Evolutionary conservation across 345 rosid genomes (phyloP).

Genomic region (Linum lewisii): DNA sequence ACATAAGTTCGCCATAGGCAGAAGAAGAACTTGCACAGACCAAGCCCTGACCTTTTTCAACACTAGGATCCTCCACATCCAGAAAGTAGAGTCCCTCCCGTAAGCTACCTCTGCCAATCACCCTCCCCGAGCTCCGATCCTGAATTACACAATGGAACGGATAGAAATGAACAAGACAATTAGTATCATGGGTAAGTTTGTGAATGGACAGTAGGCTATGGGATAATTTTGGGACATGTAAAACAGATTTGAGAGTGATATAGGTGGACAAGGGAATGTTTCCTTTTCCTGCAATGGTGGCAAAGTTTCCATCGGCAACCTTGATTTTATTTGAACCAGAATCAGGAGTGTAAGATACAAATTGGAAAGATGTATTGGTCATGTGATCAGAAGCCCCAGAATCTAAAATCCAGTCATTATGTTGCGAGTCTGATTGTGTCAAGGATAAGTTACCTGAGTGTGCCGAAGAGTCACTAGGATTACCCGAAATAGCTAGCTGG

Average conservation of each 20-base stretch:
- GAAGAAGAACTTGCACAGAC: background rate
- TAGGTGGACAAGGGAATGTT: background rate
- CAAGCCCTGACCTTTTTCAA: background rate
- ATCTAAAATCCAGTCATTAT: too few species aligned
- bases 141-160: background rate
- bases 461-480: too few species aligned
- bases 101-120: slow-evolving; percentile 7
- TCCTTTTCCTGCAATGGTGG: too few species aligned
- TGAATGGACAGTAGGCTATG: background rate
- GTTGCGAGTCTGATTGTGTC: too few species aligned
- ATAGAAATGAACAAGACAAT: background rate
- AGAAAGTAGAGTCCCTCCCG: background rate
- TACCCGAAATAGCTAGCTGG: too few species aligned
- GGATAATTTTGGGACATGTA: background rate
- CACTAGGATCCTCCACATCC: background rate
- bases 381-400: too few species aligned
- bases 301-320: too few species aligned
- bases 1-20: background rate
- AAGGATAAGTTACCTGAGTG: too few species aligned
- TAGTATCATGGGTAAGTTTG: background rate
- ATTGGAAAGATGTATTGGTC: too few species aligned
- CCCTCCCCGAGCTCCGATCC: background rate
- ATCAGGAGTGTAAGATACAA: too few species aligned
- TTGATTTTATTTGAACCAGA: too few species aligned
- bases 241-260: background rate